These are phyloP conservation scores for Beauveria scarabaeidicola DNA, from an alignment of 2,329 filamentous ascomycete genomes.

Conservation along the genomic window DNA sequence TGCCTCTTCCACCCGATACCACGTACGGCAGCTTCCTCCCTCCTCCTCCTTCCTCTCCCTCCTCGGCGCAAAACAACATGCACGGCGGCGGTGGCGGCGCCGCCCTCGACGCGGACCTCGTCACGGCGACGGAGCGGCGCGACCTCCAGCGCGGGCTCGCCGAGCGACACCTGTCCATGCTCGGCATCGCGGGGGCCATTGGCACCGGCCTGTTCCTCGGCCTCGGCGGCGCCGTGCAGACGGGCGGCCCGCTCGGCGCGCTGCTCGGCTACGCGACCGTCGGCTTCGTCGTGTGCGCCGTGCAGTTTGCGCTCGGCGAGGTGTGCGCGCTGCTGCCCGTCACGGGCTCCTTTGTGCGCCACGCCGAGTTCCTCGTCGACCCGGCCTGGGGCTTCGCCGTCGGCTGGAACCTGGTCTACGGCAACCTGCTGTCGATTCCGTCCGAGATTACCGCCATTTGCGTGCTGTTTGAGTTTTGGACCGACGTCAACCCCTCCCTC, in stretches of 20 bases:
- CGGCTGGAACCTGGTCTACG: conserved; percentile 48
- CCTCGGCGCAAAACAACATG: too few species aligned
- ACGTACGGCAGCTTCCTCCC: neutral
- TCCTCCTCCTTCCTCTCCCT: too few species aligned
- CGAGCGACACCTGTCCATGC: conserved; percentile 49
- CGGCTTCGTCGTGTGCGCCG: conserved; percentile 47
- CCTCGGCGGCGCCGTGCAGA: conserved; percentile 44
- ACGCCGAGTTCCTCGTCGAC: conserved; percentile 52
- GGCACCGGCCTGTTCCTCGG: conserved; percentile 54
- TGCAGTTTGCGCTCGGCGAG: conserved; percentile 52
- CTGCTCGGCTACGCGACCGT: conserved; percentile 47
- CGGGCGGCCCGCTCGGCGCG: conserved; percentile 39
- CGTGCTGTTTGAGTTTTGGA: conserved; percentile 57
- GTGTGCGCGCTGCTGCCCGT: conserved; percentile 52
- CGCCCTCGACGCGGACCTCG: conserved; percentile 30
- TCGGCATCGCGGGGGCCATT: conserved; percentile 53
- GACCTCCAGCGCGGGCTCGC: conserved; percentile 39
- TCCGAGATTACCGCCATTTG: conserved; percentile 55
- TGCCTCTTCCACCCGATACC: too few species aligned
- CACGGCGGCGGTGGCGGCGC: neutral
- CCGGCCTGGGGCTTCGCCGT: conserved; percentile 49
- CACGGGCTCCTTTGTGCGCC: conserved; percentile 54
- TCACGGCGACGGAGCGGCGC: conserved; percentile 40
- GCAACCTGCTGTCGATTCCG: conserved; percentile 44
- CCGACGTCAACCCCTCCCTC: conserved; percentile 43